Percentiles rank a stretch among this genome's conserved stretches.
Evolutionary conservation across 1,284 basidiomycete genomes (phyloP).

Genomic region (Leccinum proliferum): DNA sequence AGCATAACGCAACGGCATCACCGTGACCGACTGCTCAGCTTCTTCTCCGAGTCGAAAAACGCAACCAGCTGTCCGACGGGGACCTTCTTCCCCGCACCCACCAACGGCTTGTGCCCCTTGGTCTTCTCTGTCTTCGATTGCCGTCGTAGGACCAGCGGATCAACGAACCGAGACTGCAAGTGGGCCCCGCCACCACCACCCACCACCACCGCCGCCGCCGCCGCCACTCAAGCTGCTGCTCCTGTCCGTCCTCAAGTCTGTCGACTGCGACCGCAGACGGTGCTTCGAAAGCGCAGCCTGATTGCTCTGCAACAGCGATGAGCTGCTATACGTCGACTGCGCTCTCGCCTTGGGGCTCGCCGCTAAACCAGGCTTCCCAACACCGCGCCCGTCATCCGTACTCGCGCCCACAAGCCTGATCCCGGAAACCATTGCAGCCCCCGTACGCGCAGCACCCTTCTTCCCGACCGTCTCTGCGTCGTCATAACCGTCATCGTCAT

Average conservation of each 20-base stretch:
- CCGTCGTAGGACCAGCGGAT: conserved; percentile 62
- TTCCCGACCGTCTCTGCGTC: conserved; percentile 64
- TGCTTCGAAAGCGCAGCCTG: conserved; percentile 18
- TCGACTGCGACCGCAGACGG: conserved; percentile 27
- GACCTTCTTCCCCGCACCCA: conserved; percentile 46
- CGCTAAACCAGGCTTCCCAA: not conserved
- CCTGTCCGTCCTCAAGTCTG: conserved; percentile 20
- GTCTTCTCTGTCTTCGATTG: conserved; percentile 48
- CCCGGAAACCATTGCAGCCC: conserved; percentile 24
- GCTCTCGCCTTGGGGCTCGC: conserved; percentile 36
- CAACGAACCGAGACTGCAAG: conserved; percentile 46
- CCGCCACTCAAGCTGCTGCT: not conserved
- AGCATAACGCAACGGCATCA: not conserved
- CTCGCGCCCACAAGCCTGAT: conserved; percentile 25
- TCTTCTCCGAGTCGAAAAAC: conserved; percentile 69
- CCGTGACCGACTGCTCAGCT: conserved; percentile 10
- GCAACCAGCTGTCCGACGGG: conserved; percentile 74
- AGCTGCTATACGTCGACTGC: conserved; percentile 44
- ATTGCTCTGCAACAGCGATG: conserved; percentile 24
- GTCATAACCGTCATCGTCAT: conserved; percentile 14
- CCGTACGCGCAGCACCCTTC: conserved; percentile 20
- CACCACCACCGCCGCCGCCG: not conserved
- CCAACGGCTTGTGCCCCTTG: conserved; percentile 31
- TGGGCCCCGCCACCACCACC: conserved; percentile 9
- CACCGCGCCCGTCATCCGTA: conserved; percentile 4